Base-by-base conservation (phyloP, 768 basidiomycete genomes). In the Rhodosporidiobolus odoratus region DNA sequence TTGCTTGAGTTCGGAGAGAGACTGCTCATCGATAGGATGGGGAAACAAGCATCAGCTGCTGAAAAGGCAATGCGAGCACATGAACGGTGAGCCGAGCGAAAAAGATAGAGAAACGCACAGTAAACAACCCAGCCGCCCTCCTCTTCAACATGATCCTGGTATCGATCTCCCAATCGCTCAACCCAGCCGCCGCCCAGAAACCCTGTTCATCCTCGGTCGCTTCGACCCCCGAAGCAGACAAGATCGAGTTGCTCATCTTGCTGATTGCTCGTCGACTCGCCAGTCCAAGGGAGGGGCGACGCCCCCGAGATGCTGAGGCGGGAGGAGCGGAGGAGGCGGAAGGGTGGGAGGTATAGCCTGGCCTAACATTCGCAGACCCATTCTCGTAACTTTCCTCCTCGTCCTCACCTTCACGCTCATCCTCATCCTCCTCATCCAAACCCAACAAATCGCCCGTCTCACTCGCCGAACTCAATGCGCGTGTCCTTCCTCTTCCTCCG, bases 81-180 rank as follows among this genome's bases (percentile, higher is more conserved):
- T n/a, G n/a, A n/a, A n/a, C n/a, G n/a, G n/a, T n/a, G n/a, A n/a
- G n/a, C n/a, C n/a, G n/a, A n/a, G 54, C 6, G n/a, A 40, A 13
- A 12, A 17, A n/a, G 34, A 27, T 27, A 7, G 19, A 88, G 83
- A 10, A 86, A 48, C 66, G 50, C 27, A 73, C 83, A 53, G 92
- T 86, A 79, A 90, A 96, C 17, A 92, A 83, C 57, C 83, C 86
- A 0, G 91, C 90, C 62, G 98, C 91, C 72, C 88, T 83, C 52
- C 93, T 86, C 81, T 97, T 98, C 84, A 56, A 70, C 60, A 75
- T 75, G 47, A 75, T 75, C 32, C 69, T 53, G 13, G 64, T 71
- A 41, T 75, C 76, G 64, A 75, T 67, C 9, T 58, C 69, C 74
- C 76, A 75, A 41, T 76, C 74, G n/a, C 65, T 68, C 57, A 48